Evolutionary conservation across 352 stramenopile species (phyloP).

Genomic region (Blastocystis sp.): DNA sequence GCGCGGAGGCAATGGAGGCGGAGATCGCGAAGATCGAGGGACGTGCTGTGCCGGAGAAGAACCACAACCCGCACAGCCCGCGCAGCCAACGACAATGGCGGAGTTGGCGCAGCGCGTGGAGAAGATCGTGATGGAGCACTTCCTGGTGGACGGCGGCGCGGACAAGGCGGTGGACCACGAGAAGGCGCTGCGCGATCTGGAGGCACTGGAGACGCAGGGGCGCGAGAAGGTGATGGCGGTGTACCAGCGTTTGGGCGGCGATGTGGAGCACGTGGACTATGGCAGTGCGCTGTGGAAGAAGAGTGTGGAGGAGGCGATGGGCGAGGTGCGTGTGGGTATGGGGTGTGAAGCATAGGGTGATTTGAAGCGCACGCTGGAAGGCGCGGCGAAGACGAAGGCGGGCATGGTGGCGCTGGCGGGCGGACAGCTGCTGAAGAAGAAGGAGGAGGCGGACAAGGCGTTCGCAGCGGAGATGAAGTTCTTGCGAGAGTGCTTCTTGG

Average conservation of each 20-base stretch:
- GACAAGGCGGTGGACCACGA: not conserved
- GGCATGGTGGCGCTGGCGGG: slow-evolving; percentile 1
- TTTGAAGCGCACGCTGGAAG: not conserved
- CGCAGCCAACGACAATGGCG: not conserved
- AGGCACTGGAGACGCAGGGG: not conserved
- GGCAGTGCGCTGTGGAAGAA: not conserved
- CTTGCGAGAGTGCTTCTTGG: slow-evolving; percentile 4
- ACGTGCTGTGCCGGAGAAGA: not conserved
- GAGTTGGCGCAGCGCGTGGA: not conserved
- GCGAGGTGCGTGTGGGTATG: not conserved
- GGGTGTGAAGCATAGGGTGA: not conserved
- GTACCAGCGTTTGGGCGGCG: slow-evolving; percentile 18
- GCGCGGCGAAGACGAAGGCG: not conserved
- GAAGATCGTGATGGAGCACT: not conserved
- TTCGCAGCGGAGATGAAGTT: slow-evolving; percentile 12
- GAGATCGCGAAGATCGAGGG: slow-evolving; percentile 10
- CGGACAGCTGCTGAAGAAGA: not conserved
- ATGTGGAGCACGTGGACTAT: slow-evolving; percentile 27
- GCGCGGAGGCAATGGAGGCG: not conserved
- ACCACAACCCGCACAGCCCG: not conserved
- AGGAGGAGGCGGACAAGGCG: slow-evolving; percentile 25
- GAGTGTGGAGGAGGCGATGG: slow-evolving; percentile 4
- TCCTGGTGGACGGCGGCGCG: not conserved
- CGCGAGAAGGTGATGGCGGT: not conserved
- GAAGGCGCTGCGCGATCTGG: not conserved